These are phyloP conservation scores for Myxozyma geophila DNA, from an alignment of 805 yeast species.

Conservation along the genomic window DNA sequence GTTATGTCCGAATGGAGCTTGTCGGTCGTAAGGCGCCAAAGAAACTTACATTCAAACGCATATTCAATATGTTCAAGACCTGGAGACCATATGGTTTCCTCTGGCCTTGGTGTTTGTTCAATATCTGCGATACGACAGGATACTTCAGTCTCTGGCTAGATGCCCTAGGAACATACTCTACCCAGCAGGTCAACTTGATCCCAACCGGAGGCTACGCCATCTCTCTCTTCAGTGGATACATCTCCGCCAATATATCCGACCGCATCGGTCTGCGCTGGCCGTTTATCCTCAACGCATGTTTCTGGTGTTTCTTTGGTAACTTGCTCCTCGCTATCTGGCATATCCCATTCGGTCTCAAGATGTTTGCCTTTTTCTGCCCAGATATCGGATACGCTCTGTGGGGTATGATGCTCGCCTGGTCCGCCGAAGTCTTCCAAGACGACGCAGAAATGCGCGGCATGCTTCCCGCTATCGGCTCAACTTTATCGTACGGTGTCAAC, in stretches of 20 bases:
- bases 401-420: constrained; percentile 41
- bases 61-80: constrained; percentile 18
- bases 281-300: constrained; percentile 35
- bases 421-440: constrained; percentile 40
- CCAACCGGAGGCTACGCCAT: constrained; percentile 47
- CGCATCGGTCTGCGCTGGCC: constrained; percentile 43
- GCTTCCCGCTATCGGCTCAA: constrained; percentile 45
- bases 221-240: constrained; percentile 42
- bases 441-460: constrained; percentile 42
- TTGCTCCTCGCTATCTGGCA: constrained; percentile 52
- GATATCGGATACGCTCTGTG: constrained; percentile 29
- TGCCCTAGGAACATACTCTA: constrained; percentile 37
- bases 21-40: constrained; percentile 32
- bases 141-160: constrained; percentile 46
- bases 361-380: constrained; percentile 34
- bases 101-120: constrained; percentile 29
- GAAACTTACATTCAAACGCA: constrained; percentile 25
- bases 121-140: constrained; percentile 30
- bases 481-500: constrained; percentile 44
- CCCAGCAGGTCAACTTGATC: constrained; percentile 42
- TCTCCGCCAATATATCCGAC: constrained; percentile 44
- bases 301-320: constrained; percentile 37
- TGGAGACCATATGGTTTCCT: constrained; percentile 35
- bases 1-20: constrained; percentile 32
- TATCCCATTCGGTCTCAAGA: constrained; percentile 48